Evolutionary conservation across 257 asterid species (phyloP), one percentile per base, ranked within the genome.

Genomic region (Avicennia marina): DNA sequence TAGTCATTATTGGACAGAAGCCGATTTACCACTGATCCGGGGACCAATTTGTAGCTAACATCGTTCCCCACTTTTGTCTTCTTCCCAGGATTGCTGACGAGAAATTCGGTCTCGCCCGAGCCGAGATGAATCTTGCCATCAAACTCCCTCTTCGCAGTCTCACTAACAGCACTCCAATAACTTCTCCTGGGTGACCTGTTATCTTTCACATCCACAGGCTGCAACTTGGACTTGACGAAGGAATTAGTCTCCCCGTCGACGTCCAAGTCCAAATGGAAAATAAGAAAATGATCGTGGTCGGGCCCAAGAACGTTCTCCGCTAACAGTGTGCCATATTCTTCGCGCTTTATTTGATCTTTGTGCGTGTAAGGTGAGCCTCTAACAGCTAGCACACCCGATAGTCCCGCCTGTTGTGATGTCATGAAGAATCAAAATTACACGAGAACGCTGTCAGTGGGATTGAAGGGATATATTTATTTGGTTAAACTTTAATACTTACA

Each of bases 191-290:
- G 72, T 1, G 62, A 40, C 5, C 24, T 27, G 1, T 41, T 39
- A 3, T 61, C 56, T 11, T 4, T 15, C 1, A 38, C 69, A 7
- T 2, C 40, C 3, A 27, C 41, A 0, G 71, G 41, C 39, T 68
- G 7, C 31, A 78, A 20, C 32, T 53, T 44, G 8, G 43, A 29
- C 27, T 64, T 74, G 8, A 53, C 45, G 4, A 70, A 47, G 42
- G 78, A 70, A 45, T 74, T 78, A 8, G 50, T 66, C 12, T 13
- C 45, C 0, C 78, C 81, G 20, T 78, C 84, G 2, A 71, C 49
- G 40, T 78, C 81, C 0, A 78, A 62, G 26, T 78, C 78, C 1
- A 78, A 67, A 41, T 78, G 48, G 70, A 78, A 71, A 32, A 20
- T 70, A 20, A 76, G 39, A 60, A 70, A 51, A 17, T 76, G 78